Percentiles rank a stretch among this genome's conserved stretches.
phyloP scores from a whole-genome alignment of 768 basidiomycete genomes.

The Leccinellum rugosiceps region DNA sequence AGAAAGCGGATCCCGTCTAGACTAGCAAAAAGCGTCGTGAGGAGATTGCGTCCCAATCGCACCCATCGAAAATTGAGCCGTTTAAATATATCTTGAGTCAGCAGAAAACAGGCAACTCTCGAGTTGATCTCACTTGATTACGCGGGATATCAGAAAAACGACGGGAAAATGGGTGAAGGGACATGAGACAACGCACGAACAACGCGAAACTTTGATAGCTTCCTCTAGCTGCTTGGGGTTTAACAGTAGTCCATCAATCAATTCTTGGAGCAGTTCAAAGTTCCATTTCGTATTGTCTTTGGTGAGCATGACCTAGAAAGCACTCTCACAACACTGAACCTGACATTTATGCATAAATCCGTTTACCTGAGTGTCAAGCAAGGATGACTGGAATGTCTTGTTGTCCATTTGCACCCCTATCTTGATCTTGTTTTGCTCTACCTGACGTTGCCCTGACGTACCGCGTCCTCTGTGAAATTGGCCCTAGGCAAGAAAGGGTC shows the following conservation, averaged over 20 bases:
- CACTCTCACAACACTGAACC: background rate
- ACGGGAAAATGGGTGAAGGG: conserved; percentile 88
- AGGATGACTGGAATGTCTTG: conserved; percentile 75
- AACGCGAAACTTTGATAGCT: conserved; percentile 85
- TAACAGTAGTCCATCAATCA: conserved; percentile 88
- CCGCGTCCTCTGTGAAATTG: conserved; percentile 80
- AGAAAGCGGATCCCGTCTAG: conserved; percentile 84
- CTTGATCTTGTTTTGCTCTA: conserved; percentile 87
- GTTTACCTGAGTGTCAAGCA: conserved; percentile 83
- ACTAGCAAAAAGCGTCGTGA: conserved; percentile 80
- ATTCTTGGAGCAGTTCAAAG: conserved; percentile 81
- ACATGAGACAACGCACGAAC: conserved; percentile 86
- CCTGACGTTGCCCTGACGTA: conserved; percentile 83
- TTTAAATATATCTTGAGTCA: background rate
- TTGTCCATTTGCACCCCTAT: conserved; percentile 96
- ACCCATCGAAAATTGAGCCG: conserved; percentile 86
- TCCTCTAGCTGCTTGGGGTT: conserved; percentile 94
- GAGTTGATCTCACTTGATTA: conserved; percentile 50
- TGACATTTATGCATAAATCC: background rate
- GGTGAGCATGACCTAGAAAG: conserved; percentile 69
- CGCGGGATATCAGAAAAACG: conserved; percentile 82
- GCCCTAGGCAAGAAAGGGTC: conserved; percentile 41
- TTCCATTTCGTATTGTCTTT: conserved; percentile 94
- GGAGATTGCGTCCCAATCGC: conserved; percentile 72
- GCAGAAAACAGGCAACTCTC: background rate